Evolutionary conservation across 2,329 filamentous ascomycete species (phyloP), one percentile per base, ranked within the genome.

Genomic region (Aureobasidium sp.): DNA sequence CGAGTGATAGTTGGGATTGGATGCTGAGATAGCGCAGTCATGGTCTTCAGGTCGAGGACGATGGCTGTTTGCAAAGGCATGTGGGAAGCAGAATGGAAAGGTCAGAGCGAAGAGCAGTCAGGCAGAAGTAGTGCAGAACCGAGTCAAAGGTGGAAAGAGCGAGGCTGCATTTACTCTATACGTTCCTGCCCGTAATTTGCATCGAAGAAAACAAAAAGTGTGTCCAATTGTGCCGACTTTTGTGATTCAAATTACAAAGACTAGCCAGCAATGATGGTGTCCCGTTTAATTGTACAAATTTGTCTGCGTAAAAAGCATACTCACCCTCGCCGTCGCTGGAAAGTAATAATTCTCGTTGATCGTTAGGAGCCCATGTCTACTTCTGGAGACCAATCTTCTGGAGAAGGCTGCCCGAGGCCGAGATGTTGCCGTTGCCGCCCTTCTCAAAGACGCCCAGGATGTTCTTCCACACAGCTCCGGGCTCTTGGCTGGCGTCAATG

Each of bases 401-500:
- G 63, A 84, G 70, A 59, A 85, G 74, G 65, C 75, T 75, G 51
- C 75, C 74, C 49, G 71, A 71, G 53, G 71, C 71, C 15, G 55
- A 31, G 31, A 60, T 51, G 62, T 72, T 72, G 36, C 73, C 73
- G 60, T 74, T 70, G 58, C 70, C 67, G 34, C 74, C 70, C 67
- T 75, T 75, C 70, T 85, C 82, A 73, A 99, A 93, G 70, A 97
- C 87, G 71, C 86, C 85, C 66, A 97, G 81, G 75, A 99, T 80
- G 75, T 87, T 90, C 82, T 91, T 92, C 94, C 94, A 99, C 65
- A 99, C 94, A 77, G 92, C 87, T 52, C 90, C 90, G 22, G 94
- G 94, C 79, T 96, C 88, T 82, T 99, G 91, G 81, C 90, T 95
- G 67, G 94, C 94, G 75, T 99, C 94, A 71, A 99, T 85, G 66